These are phyloP conservation scores for Rhizoclosmatium globosum DNA, from an alignment of 192 early-diverging fungal genomes.

Conservation along the genomic window DNA sequence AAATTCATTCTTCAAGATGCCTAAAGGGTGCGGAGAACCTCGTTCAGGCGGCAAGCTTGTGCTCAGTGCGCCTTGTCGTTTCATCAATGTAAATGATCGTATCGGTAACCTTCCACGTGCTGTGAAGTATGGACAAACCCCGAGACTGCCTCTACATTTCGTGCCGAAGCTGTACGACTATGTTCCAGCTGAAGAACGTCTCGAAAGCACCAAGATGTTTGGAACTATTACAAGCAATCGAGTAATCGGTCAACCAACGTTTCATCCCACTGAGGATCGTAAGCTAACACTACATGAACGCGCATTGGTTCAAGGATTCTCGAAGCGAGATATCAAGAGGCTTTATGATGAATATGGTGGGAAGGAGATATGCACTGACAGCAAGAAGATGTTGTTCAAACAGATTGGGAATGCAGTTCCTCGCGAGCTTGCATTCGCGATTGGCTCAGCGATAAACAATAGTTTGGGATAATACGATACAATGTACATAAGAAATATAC, in stretches of 20 bases:
- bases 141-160: conserved; percentile 1
- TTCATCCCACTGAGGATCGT: conserved; percentile 10
- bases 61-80: conserved; percentile 8
- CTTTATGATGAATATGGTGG: not conserved
- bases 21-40: not conserved
- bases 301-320: conserved; percentile 16
- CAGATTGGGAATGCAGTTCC: conserved; percentile 43
- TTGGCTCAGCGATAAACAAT: conserved; percentile 22
- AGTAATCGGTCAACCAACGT: not conserved
- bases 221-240: conserved; percentile 10
- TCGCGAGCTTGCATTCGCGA: conserved; percentile 31
- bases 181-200: too few relatives aligned
- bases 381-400: not conserved
- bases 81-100: conserved; percentile 1
- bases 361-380: not conserved
- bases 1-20: not conserved
- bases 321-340: not conserved
- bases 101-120: conserved; percentile 3
- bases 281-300: conserved; percentile 14
- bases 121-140: not conserved
- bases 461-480: too few relatives aligned
- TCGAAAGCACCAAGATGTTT: not conserved
- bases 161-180: not conserved
- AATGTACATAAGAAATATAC: too few relatives aligned
- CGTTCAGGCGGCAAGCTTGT: not conserved